Conservation (phyloP, 2,329 filamentous ascomycete species). For the Colletotrichum falcatum region DNA sequence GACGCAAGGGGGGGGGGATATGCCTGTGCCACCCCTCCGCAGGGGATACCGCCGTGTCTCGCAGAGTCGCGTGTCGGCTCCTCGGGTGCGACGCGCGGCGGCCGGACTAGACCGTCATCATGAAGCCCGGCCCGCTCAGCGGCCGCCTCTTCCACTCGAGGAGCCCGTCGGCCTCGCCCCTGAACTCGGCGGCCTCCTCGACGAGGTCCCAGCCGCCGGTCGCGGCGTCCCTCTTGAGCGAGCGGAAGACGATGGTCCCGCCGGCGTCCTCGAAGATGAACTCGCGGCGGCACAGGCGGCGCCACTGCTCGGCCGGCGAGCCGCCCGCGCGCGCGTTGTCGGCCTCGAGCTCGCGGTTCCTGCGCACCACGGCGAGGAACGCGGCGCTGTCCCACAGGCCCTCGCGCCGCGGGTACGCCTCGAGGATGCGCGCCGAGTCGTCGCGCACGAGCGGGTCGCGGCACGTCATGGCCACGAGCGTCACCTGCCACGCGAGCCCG, state of each 20-base stretch:
- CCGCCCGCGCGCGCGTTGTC: slow-evolving; percentile 49
- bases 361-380: slow-evolving; percentile 54
- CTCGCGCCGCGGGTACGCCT: slow-evolving; percentile 56
- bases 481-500: slow-evolving; percentile 59
- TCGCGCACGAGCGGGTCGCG: slow-evolving; percentile 53
- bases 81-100: no score
- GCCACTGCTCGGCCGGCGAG: slow-evolving; percentile 53
- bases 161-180: slow-evolving; percentile 47
- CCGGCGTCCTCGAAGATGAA: slow-evolving; percentile 54
- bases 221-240: slow-evolving; percentile 47
- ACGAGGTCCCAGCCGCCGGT: slow-evolving; percentile 53
- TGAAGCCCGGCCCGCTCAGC: slow-evolving; percentile 50
- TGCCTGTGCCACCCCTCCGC: no score
- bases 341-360: slow-evolving; percentile 52
- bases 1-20: no score
- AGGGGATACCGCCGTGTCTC: no score
- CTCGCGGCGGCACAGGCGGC: slow-evolving; percentile 54
- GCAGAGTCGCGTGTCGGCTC: no score
- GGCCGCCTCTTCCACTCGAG: slow-evolving; percentile 53
- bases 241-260: slow-evolving; percentile 51
- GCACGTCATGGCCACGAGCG: slow-evolving; percentile 56
- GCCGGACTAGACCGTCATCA: slow-evolving; percentile 46
- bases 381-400: slow-evolving; percentile 57
- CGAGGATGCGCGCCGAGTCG: slow-evolving; percentile 56
- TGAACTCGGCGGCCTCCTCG: slow-evolving; percentile 52